Evolutionary conservation across 148 eudicot species (phyloP), one percentile per base, ranked within the genome.

Genomic region (Gaultheria prostrata): DNA sequence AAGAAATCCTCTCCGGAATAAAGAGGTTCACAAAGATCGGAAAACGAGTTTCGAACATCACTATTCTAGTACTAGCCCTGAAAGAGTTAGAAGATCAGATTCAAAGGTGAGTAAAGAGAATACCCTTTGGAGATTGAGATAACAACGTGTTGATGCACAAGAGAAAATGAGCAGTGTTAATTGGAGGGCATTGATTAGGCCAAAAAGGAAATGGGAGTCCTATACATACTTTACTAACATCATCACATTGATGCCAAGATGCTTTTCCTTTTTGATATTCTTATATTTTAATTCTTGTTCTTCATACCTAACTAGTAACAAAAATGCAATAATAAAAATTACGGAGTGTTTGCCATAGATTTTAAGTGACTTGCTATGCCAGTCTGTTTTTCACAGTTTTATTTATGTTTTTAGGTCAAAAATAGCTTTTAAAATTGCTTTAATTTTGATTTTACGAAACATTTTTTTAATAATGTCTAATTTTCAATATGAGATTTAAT

Each of bases 201-300:
- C 9, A 1, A 71, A 71, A 71, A 71, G n/a, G 20, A 17, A 20
- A 17, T 11, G 73, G 73, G 18, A 26, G n/a, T 74, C 14, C 1
- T 72, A 18, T 72, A 35, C 77, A 18, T 72, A 35, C 77, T 73
- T 43, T 73, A 33, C 48, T 6, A 33, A 20, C 77, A 74, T 43
- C 77, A 74, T 74, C 50, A 21, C 77, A 43, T 20, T 21, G 26
- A 74, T 74, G 26, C 77, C n/a, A 74, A 43, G 24, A 74, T 74
- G 49, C 77, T 74, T 39, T 5, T 43, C n/a, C 77, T 21, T 73
- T 43, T 35, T 73, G 4, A 17, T 57, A 17, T 57, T 12, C 17
- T 12, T 4, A 2, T 67, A 30, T 69, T 69, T 21, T 61, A 2
- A 7, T 24, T 61, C 33, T 17, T 71, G 20, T 32, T 71, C 20